Percentiles rank a stretch among this genome's conserved stretches.
Evolutionary conservation across 345 rosid genomes (phyloP).

Genomic region (Hibiscus tridactylites): DNA sequence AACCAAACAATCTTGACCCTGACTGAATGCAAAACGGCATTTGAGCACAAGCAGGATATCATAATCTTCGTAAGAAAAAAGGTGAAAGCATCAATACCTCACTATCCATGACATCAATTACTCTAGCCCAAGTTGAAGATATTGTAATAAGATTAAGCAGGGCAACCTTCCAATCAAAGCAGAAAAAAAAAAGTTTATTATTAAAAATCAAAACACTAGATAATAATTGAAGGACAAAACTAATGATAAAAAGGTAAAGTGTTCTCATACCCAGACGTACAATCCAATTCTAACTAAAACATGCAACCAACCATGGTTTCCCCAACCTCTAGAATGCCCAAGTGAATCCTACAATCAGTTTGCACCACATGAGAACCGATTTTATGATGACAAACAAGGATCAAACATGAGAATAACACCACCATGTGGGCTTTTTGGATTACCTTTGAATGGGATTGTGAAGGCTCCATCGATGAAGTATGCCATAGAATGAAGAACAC

Average conservation of each 20-base stretch:
- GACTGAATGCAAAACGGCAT: conserved; percentile 49
- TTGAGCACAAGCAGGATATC: conserved; percentile 20
- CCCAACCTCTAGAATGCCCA: conserved; percentile 34
- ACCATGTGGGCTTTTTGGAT: background rate
- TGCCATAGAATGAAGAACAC: conserved; percentile 72
- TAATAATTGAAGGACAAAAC: background rate
- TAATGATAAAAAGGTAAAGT: conserved; percentile 8
- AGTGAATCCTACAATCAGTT: conserved; percentile 35
- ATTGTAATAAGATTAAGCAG: conserved; percentile 85
- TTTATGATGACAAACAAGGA: background rate
- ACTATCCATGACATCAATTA: conserved; percentile 83
- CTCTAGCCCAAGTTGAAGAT: conserved; percentile 95
- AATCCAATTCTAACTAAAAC: conserved; percentile 76
- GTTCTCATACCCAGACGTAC: conserved; percentile 71
- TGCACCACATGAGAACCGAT: background rate
- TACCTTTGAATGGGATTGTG: conserved; percentile 47
- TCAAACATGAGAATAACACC: background rate
- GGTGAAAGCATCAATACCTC: conserved; percentile 47
- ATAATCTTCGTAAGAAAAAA: background rate
- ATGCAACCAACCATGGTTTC: conserved; percentile 58
- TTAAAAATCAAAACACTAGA: background rate
- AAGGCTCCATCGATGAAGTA: conserved; percentile 42
- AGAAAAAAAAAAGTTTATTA: background rate
- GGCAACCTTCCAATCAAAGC: conserved; percentile 47
- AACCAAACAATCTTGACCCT: conserved; percentile 94